Base-by-base conservation (phyloP, 2,329 filamentous ascomycete species). In the Cladosporium velox region DNA sequence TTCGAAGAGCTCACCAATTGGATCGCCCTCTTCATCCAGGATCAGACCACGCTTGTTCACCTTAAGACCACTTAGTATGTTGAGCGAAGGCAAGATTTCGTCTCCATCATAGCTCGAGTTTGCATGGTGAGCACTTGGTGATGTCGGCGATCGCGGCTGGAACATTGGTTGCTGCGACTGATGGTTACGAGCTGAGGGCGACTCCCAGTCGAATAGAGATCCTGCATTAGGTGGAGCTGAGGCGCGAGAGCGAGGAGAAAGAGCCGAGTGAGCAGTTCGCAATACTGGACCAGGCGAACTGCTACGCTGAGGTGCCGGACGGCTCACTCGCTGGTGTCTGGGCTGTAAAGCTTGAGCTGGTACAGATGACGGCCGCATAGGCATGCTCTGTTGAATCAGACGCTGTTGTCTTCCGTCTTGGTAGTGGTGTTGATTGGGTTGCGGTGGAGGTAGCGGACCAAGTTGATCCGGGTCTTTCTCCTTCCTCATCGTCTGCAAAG, bases 31-130 rank as follows among this genome's bases (percentile, higher is more conserved):
- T 63, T 79, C 78, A 65, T 83, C 78, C 44, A 83, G 76, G 32
- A 83, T 77, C 70, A 80, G 80, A 71, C 81, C 81, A 72, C 83
- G 84, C 77, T 84, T 85, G 75, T 85, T 85, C 72, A 85, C 82
- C 73, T 84, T 85, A 59, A 83, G 77, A 59, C 83, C 81, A 72
- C 85, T 77, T 51, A 84, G 67, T 67, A 81, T 80, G 14, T 77
- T 77, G 6, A 82, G 74, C 51, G 79, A 77, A 59, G 79, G 79
- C 5, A 21, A 21, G 11, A 24, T 12, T 4, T 41, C 61, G 21
- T 26, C 35, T 2, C 32, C 34, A 24, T 24, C 49, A 34, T 28
- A 26, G 28, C 32, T 26, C 3, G 47, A 12, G 15, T 55, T 21
- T 38, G 49, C n/a, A 21, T 11, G 6, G 1, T 24, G 28, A 10